Conservation (phyloP, 495 filamentous ascomycete species). For the Chlorociboria aeruginascens region DNA sequence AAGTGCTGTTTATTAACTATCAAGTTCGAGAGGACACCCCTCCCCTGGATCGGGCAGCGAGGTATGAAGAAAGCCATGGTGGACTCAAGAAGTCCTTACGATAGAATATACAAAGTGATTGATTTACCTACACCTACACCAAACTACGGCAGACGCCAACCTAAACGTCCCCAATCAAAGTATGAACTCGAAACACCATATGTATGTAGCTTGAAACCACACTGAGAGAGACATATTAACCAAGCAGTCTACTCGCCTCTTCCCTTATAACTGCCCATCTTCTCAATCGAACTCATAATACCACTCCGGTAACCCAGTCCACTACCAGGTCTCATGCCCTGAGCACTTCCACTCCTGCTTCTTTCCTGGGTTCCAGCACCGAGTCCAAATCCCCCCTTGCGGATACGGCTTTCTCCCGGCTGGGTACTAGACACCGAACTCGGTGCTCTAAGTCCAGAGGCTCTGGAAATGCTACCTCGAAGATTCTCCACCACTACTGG, state of each 20-base stretch:
- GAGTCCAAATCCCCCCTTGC: constrained; percentile 20
- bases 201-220: too few relatives aligned
- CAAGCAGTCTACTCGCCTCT: constrained; percentile 6
- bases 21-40: too few relatives aligned
- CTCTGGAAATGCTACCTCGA: constrained; percentile 18
- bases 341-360: constrained; percentile 24
- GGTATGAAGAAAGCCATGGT: too few relatives aligned
- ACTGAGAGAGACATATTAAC: too few relatives aligned
- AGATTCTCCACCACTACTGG: constrained; percentile 11
- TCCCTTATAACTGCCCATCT: constrained; percentile 44
- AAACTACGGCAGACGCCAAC: too few relatives aligned
- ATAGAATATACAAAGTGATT: too few relatives aligned
- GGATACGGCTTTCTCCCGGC: constrained; percentile 30
- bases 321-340: constrained; percentile 19
- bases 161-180: too few relatives aligned
- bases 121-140: too few relatives aligned
- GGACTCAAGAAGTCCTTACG: too few relatives aligned
- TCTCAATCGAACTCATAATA: constrained; percentile 62
- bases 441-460: constrained; percentile 33
- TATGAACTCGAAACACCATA: too few relatives aligned
- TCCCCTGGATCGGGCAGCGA: too few relatives aligned
- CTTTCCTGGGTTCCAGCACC: constrained; percentile 25
- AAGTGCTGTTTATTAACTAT: too few relatives aligned
- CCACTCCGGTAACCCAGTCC: constrained; percentile 31
- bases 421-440: constrained; percentile 11